phyloP scores from a whole-genome alignment of 495 filamentous ascomycete species.

The Penicillium pulvis region DNA sequence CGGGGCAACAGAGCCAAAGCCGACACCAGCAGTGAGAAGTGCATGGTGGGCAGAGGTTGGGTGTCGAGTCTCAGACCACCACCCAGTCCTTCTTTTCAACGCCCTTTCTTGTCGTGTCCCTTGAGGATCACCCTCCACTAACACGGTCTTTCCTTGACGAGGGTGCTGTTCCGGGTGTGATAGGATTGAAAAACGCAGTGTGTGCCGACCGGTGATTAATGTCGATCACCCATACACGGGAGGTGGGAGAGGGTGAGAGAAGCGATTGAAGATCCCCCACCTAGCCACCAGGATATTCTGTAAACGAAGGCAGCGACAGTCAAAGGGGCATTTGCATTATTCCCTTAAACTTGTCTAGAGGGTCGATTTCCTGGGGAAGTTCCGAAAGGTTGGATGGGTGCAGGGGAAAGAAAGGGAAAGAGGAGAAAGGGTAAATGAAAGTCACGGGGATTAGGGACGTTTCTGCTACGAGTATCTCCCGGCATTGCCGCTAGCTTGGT shows the following conservation, averaged over 20 bases:
- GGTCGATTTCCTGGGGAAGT: background rate
- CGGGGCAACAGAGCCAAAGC: conserved; percentile 19
- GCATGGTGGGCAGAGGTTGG: conserved; percentile 20
- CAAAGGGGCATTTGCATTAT: conserved; percentile 20
- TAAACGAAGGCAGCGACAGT: conserved; percentile 9
- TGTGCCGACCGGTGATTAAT: conserved; percentile 23
- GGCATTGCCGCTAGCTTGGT: conserved; percentile 21
- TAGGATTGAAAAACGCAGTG: conserved; percentile 7
- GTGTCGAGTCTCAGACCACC: conserved; percentile 8
- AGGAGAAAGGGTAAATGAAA: conserved; percentile 16
- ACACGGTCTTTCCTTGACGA: background rate
- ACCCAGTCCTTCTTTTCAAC: background rate
- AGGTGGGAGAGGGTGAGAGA: background rate
- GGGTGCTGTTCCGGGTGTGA: conserved; percentile 4
- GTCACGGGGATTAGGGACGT: conserved; percentile 17
- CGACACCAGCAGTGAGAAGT: conserved; percentile 14
- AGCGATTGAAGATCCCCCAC: conserved; percentile 17
- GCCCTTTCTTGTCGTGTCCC: background rate
- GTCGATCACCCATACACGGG: conserved; percentile 21
- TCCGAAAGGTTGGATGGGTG: background rate
- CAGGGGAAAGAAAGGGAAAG: conserved; percentile 5
- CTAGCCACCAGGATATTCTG: conserved; percentile 6
- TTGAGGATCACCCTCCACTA: background rate
- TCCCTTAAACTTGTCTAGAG: background rate
- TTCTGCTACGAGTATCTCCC: conserved; percentile 5